These are phyloP conservation scores for Malus orientalis DNA, from an alignment of 306 rosid species.

Conservation along the genomic window DNA sequence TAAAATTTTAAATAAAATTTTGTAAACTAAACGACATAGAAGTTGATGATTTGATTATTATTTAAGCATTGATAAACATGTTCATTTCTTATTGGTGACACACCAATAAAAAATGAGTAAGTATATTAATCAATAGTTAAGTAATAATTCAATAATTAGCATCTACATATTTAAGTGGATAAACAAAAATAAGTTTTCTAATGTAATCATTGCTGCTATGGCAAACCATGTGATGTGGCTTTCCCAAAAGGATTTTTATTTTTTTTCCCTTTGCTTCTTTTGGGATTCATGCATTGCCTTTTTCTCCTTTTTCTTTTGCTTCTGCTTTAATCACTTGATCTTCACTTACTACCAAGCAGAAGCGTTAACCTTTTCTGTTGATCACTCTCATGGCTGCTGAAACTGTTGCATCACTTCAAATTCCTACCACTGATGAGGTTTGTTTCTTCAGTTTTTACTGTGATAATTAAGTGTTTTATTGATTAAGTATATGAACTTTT, in stretches of 20 bases:
- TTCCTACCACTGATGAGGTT: constrained; percentile 43
- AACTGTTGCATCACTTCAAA: constrained; percentile 29
- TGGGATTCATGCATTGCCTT: constrained; percentile 58
- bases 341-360: constrained; percentile 6
- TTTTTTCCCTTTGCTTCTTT: constrained; percentile 16
- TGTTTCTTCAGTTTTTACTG: constrained; percentile 8
- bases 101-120: too few species aligned
- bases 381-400: constrained; percentile 45
- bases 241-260: constrained; percentile 18
- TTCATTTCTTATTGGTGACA: too few species aligned
- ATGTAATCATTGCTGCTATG: constrained; percentile 52
- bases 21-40: too few species aligned
- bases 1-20: too few species aligned
- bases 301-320: constrained; percentile 12
- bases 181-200: constrained; percentile 17
- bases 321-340: constrained; percentile 1
- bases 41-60: too few species aligned
- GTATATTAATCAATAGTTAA: too few species aligned
- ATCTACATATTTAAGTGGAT: not conserved
- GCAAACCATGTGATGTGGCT: not conserved
- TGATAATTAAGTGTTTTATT: not conserved
- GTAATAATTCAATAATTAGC: too few species aligned
- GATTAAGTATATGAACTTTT: not conserved
- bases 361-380: constrained; percentile 11
- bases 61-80: too few species aligned